phyloP scores from a whole-genome alignment of 768 basidiomycete genomes.

The Tylopilus balloui region DNA sequence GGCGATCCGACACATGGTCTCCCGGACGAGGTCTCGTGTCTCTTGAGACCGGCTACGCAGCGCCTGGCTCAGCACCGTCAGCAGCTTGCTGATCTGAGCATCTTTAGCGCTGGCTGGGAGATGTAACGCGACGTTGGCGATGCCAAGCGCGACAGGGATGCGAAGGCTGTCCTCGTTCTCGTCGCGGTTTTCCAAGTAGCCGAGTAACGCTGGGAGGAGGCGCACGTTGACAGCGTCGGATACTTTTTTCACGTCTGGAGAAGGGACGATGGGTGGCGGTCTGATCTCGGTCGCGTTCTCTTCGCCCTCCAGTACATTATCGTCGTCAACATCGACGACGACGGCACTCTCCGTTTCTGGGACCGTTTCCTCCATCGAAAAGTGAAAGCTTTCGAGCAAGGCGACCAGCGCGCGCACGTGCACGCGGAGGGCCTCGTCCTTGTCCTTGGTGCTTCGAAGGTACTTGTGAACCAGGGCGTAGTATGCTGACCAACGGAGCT shows the following conservation, averaged over 20 bases:
- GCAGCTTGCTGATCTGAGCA: slow-evolving; percentile 65
- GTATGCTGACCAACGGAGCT: slow-evolving; percentile 82
- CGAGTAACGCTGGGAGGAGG: slow-evolving; percentile 75
- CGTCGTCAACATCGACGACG: slow-evolving; percentile 27
- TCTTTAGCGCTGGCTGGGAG: slow-evolving; percentile 63
- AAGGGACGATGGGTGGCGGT: neutral
- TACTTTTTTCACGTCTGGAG: slow-evolving; percentile 38
- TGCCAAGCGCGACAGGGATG: slow-evolving; percentile 84
- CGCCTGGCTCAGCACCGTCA: slow-evolving; percentile 85
- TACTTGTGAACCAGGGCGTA: slow-evolving; percentile 77
- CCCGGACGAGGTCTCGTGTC: slow-evolving; percentile 80
- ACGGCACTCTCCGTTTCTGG: slow-evolving; percentile 26
- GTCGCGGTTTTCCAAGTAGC: slow-evolving; percentile 79
- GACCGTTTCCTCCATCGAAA: slow-evolving; percentile 67
- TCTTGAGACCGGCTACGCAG: slow-evolving; percentile 93
- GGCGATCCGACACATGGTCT: slow-evolving; percentile 77
- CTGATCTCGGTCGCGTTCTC: slow-evolving; percentile 18
- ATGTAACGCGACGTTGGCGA: slow-evolving; percentile 77
- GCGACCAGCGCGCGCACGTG: slow-evolving; percentile 83
- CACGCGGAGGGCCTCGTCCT: slow-evolving; percentile 69
- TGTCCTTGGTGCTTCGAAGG: slow-evolving; percentile 60
- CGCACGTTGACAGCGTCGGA: slow-evolving; percentile 71
- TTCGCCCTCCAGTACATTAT: slow-evolving; percentile 27
- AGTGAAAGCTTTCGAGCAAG: slow-evolving; percentile 87
- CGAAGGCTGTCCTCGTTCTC: slow-evolving; percentile 81